Evolutionary conservation across 2,329 filamentous ascomycete genomes (phyloP).

Genomic region (Fusarium staphyleae): DNA sequence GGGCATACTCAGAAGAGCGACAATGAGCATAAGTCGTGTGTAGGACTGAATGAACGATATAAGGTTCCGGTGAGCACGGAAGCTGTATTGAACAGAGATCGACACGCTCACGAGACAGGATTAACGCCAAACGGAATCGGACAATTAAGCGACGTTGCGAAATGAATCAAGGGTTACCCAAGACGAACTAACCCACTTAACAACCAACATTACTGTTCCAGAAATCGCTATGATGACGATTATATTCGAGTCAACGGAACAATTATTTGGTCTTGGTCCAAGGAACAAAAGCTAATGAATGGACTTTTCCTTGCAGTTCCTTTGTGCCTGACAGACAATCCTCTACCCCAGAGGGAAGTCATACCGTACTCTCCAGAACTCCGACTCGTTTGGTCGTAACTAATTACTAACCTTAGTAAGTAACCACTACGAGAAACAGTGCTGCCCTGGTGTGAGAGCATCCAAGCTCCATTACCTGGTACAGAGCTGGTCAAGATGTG

Average conservation of each 20-base stretch:
- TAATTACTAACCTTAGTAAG: too few species aligned
- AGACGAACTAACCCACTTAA: constrained; percentile 18
- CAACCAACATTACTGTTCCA: constrained; percentile 20
- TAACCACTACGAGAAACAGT: too few species aligned
- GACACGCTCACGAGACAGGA: constrained; percentile 3
- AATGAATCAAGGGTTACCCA: constrained; percentile 23
- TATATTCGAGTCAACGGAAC: constrained; percentile 2
- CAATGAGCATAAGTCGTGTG: not conserved
- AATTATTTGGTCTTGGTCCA: constrained; percentile 10
- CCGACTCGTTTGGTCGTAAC: too few species aligned
- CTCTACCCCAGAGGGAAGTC: too few species aligned
- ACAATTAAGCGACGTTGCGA: constrained; percentile 33
- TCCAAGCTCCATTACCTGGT: not conserved
- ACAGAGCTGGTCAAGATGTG: not conserved
- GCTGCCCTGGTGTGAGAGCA: too few species aligned
- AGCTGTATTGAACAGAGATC: not conserved
- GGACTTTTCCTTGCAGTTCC: too few species aligned
- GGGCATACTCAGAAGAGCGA: not conserved
- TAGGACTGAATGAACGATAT: not conserved
- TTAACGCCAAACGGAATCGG: constrained; percentile 21
- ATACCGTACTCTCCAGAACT: too few species aligned
- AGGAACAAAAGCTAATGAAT: not conserved
- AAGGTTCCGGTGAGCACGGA: constrained; percentile 2
- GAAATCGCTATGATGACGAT: constrained; percentile 16
- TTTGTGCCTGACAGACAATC: too few species aligned